These are phyloP conservation scores for Quercus agrifolia DNA, from an alignment of 306 rosid genomes.

Conservation along the genomic window DNA sequence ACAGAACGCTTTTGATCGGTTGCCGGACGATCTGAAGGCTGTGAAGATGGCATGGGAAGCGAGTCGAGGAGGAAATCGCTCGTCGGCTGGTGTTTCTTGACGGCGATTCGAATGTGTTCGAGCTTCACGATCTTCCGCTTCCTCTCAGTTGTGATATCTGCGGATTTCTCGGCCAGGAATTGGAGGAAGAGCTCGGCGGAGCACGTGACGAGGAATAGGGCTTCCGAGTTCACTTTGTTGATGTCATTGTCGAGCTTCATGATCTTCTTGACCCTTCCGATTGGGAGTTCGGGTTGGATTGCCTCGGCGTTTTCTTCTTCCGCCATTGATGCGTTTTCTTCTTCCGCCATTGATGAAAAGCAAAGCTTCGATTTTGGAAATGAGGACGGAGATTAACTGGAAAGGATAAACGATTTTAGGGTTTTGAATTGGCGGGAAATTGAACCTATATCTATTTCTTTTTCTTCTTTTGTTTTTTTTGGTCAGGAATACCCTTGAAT, in stretches of 20 bases:
- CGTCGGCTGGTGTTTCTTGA: constrained; percentile 69
- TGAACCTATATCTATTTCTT: too few relatives aligned
- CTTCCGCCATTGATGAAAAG: constrained; percentile 35
- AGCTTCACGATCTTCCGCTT: constrained; percentile 81
- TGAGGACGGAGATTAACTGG: too few relatives aligned
- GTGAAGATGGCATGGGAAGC: constrained; percentile 46
- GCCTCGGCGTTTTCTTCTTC: constrained; percentile 35
- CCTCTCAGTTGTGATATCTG: constrained; percentile 56
- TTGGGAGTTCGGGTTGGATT: constrained; percentile 53
- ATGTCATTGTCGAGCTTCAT: constrained; percentile 71
- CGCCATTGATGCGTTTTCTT: constrained; percentile 30
- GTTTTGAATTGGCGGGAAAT: constrained; percentile 49
- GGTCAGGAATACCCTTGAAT: background rate
- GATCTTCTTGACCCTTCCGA: constrained; percentile 69
- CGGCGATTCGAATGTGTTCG: constrained; percentile 58
- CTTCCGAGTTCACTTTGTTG: constrained; percentile 68
- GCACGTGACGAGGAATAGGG: constrained; percentile 58
- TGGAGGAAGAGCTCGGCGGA: constrained; percentile 75
- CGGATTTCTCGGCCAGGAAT: constrained; percentile 70
- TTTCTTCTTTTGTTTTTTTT: background rate
- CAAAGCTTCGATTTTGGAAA: background rate
- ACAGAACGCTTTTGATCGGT: constrained; percentile 30
- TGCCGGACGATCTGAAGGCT: constrained; percentile 28
- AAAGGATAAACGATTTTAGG: background rate
- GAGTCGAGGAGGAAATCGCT: constrained; percentile 83